These are phyloP conservation scores for Galium porrigens DNA, from an alignment of 305 asterid genomes.

Conservation along the genomic window DNA sequence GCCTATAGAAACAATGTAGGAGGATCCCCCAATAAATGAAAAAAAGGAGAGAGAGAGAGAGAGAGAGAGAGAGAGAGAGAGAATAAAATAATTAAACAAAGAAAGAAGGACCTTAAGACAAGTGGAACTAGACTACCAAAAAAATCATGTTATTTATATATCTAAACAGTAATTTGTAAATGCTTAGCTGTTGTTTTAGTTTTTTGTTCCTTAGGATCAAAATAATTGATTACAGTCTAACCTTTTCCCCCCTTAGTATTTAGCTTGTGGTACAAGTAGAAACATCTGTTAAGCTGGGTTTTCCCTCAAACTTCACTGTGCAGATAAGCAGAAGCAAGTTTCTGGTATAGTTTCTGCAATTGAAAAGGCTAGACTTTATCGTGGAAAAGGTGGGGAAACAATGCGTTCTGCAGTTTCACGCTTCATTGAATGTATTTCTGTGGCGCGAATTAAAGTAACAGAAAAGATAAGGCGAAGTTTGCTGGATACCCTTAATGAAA, in stretches of 20 bases:
- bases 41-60: not conserved
- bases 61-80: not conserved
- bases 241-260: not conserved
- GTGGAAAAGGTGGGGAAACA: constrained; percentile 98
- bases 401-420: constrained; percentile 96
- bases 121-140: not conserved
- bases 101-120: not conserved
- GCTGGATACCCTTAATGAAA: constrained; percentile 75
- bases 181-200: not conserved
- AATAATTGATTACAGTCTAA: not conserved
- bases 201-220: not conserved
- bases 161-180: not conserved
- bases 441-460: constrained; percentile 41
- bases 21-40: not conserved
- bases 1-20: not conserved
- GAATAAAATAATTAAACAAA: not conserved
- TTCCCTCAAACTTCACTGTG: constrained; percentile 10
- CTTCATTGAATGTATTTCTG: constrained; percentile 72
- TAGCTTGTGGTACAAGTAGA: not conserved
- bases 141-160: not conserved
- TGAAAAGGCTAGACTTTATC: constrained; percentile 92
- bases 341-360: constrained; percentile 83
- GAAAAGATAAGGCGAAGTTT: constrained; percentile 56
- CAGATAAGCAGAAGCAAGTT: constrained; percentile 62
- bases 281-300: not conserved